Evolutionary conservation across 2,329 filamentous ascomycete genomes (phyloP), one percentile per base, ranked within the genome.

Genomic region (Aspergillus ustus): DNA sequence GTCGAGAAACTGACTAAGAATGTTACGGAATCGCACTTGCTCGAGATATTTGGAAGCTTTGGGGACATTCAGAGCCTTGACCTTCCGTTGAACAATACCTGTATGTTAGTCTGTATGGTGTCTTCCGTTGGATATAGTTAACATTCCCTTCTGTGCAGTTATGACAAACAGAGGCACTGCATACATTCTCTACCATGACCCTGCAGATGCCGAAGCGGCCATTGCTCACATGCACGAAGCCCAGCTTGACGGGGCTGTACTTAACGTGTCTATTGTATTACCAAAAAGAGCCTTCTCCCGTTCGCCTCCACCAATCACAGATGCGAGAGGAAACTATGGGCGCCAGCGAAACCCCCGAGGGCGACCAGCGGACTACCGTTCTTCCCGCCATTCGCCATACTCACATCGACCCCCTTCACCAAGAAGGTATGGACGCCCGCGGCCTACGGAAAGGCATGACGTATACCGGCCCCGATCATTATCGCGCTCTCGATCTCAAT

Each of bases 171-270:
- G 94, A 60, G 94, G 95, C 51, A 96, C 92, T 29, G 95, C 94
- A 34, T 98, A 97, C 76, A 93, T 98, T 65, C 84, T 97, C 46
- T 99, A 90, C 78, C 82, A 87, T 57, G 84, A 90, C 67, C 87
- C 93, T 66, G 83, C 86, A 53, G 90, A 94, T 66, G 94, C 95
- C 25, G 92, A 97, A 78, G 84, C 88, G 15, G 95, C 95, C 29
- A 96, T 97, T 69, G 88, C 93, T 19, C 91, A 96, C 75, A 98
- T 99, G 95, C 95, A 99, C 77, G 95, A 99, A 80, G 92, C 91
- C n/a, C 91, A 96, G 73, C 81, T 97, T 29, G 93, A 97, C 76
- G 93, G 93, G 55, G 87, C 89, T 22, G 83, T 88, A 44, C 89
- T 97, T 72, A 90, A 90, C 71, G 93, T 97, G 52, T 95, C 91